These are phyloP conservation scores for Gentiana dahurica DNA, from an alignment of 257 asterid genomes.

Conservation along the genomic window DNA sequence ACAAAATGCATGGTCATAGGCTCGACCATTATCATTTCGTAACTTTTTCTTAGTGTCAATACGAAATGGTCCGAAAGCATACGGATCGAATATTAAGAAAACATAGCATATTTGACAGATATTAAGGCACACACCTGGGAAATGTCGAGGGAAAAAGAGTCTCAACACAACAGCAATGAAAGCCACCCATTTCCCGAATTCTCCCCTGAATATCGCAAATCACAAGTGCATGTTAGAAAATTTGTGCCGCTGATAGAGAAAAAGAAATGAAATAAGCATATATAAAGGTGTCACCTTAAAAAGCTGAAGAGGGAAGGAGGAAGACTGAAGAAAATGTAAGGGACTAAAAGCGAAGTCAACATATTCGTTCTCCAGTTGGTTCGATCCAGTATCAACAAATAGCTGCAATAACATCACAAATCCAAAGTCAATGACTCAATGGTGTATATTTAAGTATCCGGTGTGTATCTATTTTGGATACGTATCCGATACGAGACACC, in stretches of 20 bases:
- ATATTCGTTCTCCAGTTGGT: constrained; percentile 93
- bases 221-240: constrained; percentile 1
- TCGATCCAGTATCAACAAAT: constrained; percentile 68
- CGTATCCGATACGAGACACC: too few species aligned
- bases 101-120: too few species aligned
- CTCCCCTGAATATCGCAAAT: constrained; percentile 47
- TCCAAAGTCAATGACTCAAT: too few species aligned
- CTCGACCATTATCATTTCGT: too few species aligned
- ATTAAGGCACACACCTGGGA: constrained; percentile 48
- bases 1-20: too few species aligned
- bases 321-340: constrained; percentile 80
- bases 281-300: constrained; percentile 43
- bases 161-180: constrained; percentile 72
- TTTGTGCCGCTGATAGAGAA: constrained; percentile 17
- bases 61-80: too few species aligned
- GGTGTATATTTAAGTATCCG: too few species aligned
- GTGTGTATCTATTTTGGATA: too few species aligned
- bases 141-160: constrained; percentile 91
- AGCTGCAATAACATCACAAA: constrained; percentile 32
- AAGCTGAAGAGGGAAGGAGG: constrained; percentile 50
- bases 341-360: constrained; percentile 72
- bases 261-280: constrained; percentile 18
- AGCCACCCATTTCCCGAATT: constrained; percentile 86
- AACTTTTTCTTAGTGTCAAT: too few species aligned
- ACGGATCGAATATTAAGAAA: too few species aligned